Percentiles rank a stretch among this genome's conserved stretches.
Evolutionary conservation across 1,139 yeast species (phyloP).

Genomic region (Kodamaea alishanica): DNA sequence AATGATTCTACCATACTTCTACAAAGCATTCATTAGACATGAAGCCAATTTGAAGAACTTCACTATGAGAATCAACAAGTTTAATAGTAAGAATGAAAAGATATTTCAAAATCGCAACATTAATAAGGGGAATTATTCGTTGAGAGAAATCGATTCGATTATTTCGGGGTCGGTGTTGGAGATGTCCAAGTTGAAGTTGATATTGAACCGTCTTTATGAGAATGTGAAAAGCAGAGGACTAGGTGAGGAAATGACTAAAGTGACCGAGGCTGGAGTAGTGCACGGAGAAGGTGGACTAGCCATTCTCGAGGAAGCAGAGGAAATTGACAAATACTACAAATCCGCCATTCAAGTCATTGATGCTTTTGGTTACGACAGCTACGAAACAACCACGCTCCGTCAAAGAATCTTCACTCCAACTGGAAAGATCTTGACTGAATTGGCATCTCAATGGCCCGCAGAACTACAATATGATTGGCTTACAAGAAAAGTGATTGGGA

Average conservation of each 20-base stretch:
- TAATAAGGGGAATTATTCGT: slow-evolving; percentile 43
- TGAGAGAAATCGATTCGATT: slow-evolving; percentile 61
- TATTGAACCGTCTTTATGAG: slow-evolving; percentile 53
- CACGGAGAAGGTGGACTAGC: no score
- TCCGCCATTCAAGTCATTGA: slow-evolving; percentile 66
- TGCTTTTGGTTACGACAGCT: slow-evolving; percentile 64
- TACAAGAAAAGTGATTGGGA: slow-evolving; percentile 77
- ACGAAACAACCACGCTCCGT: slow-evolving; percentile 5
- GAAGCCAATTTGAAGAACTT: slow-evolving; percentile 63
- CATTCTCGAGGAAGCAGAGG: slow-evolving; percentile 14
- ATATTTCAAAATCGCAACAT: slow-evolving; percentile 36
- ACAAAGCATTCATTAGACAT: slow-evolving; percentile 88
- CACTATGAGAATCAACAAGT: slow-evolving; percentile 41
- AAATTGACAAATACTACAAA: slow-evolving; percentile 41
- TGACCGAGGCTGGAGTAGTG: no score
- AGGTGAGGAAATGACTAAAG: no score
- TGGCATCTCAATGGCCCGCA: slow-evolving; percentile 83
- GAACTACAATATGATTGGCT: slow-evolving; percentile 89
- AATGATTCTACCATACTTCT: slow-evolving; percentile 79
- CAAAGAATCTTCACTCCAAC: slow-evolving; percentile 84
- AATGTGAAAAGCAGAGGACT: no score
- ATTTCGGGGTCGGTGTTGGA: slow-evolving; percentile 66
- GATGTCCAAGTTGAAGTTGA: slow-evolving; percentile 63
- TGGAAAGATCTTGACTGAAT: slow-evolving; percentile 79
- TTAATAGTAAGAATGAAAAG: slow-evolving; percentile 40